Percentiles rank a stretch among this genome's conserved stretches.
Evolutionary conservation across 1,284 basidiomycete genomes (phyloP).

Genomic region (Rhodotorula sp.): DNA sequence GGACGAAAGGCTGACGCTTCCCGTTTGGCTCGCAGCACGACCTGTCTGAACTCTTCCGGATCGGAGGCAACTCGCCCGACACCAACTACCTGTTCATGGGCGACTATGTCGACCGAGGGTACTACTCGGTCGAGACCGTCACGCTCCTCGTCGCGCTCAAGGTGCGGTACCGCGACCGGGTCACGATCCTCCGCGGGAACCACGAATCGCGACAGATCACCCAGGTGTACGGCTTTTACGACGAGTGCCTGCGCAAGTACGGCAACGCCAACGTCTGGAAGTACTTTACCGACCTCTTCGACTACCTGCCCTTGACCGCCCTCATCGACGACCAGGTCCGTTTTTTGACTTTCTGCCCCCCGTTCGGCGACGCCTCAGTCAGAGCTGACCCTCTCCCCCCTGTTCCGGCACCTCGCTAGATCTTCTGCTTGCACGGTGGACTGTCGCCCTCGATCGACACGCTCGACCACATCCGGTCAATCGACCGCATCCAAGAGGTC

Average conservation of each 20-base stretch:
- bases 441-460: slow-evolving; percentile 99
- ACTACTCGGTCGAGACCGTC: slow-evolving; percentile 99
- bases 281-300: slow-evolving; percentile 98
- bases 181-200: slow-evolving; percentile 97
- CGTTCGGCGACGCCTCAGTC: no score
- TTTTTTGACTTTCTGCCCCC: slow-evolving; percentile 41
- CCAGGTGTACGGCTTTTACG: slow-evolving; percentile 99
- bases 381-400: no score
- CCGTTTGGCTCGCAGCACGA: slow-evolving; percentile 69
- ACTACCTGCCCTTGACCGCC: slow-evolving; percentile 94
- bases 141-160: slow-evolving; percentile 98
- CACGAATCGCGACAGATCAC: slow-evolving; percentile 99
- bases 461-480: slow-evolving; percentile 96
- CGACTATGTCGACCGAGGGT: slow-evolving; percentile 98
- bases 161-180: slow-evolving; percentile 95
- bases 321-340: slow-evolving; percentile 97
- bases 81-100: slow-evolving; percentile 99
- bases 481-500: slow-evolving; percentile 98
- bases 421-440: slow-evolving; percentile 98
- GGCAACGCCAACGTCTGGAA: slow-evolving; percentile 99
- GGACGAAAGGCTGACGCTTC: neutral
- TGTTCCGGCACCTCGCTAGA: slow-evolving; percentile 61
- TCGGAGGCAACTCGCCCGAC: slow-evolving; percentile 98
- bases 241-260: slow-evolving; percentile 99
- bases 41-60: slow-evolving; percentile 97